Evolutionary conservation across 768 basidiomycete species (phyloP), one percentile per base, ranked within the genome.

Genomic region (Cyathus striatus): DNA sequence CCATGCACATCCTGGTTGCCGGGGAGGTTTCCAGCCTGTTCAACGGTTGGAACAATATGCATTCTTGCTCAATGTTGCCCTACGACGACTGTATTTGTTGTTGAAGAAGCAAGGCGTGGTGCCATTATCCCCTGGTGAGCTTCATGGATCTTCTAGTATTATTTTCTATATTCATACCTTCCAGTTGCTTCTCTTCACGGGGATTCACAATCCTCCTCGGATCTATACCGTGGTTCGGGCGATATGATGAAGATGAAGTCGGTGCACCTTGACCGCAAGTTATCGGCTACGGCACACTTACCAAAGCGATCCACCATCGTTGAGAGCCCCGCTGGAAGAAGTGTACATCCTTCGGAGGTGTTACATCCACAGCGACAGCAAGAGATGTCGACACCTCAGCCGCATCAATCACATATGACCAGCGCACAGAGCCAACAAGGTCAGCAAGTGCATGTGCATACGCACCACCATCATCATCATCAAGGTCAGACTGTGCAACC

Each of bases 1-100:
- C 12, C 93, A 95, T 59, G 81, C 75, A 6, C 81, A 83, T 56
- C 53, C 65, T 21, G 76, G 75, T 13, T 89, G 85, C 54, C 70
- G 78, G 43, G 57, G 64, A 18, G 92, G 94, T 9, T 97, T 98
- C 64, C 87, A 90, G 57, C 75, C 89, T 14, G 96, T 96, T 13
- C 91, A 94, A 47, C 75, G 95, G 44, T 66, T 99, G 49, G 96
- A 99, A 69, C 96, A 99, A 59, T 99, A 96, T 61, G 90, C 96
- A 2, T 99, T 94, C 72, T 66, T 99, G 44, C 70, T 99, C 41
- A 97, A 97, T 57, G 96, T 98, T 18, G 96, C 95, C 16, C 71
- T 99, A 43, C 75, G 94, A 51, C 78, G 95, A 55, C 70, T 99
- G 41, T 98, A 93, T 63, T 76, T 90, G 23, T 75, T 89, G 26